A percentile compares a stretch with the other conserved stretches of the same genome.
phyloP scores from a whole-genome alignment of 176 grass and related monocot species.

The Cenchrus fungigraminus region DNA sequence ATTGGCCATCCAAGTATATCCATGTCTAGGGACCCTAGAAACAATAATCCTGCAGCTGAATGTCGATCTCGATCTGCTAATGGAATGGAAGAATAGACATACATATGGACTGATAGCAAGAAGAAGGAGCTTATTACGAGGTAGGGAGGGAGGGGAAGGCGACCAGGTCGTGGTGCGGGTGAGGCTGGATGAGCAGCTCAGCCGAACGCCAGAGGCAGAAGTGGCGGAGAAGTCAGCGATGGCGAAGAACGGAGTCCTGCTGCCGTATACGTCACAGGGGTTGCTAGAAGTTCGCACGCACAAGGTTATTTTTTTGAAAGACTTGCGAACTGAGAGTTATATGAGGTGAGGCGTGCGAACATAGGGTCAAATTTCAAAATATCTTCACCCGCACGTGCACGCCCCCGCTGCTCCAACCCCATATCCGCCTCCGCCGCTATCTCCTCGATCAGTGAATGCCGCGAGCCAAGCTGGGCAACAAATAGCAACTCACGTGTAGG shows the following conservation, averaged over 20 bases:
- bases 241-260: constrained; percentile 61
- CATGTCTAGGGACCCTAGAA: not conserved
- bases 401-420: too few relatives aligned
- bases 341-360: too few relatives aligned
- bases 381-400: too few relatives aligned
- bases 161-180: constrained; percentile 74
- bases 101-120: not conserved
- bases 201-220: constrained; percentile 59
- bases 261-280: constrained; percentile 82
- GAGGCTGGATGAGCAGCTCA: constrained; percentile 66
- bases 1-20: not conserved
- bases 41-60: not conserved
- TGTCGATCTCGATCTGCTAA: not conserved
- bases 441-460: too few relatives aligned
- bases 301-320: too few relatives aligned
- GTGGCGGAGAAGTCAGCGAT: constrained; percentile 74
- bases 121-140: constrained; percentile 36
- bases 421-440: too few relatives aligned
- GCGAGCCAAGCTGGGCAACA: too few relatives aligned
- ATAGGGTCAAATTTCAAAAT: too few relatives aligned
- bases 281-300: constrained; percentile 31
- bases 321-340: too few relatives aligned
- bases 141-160: constrained; percentile 67
- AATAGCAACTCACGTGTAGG: too few relatives aligned
- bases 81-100: not conserved